Evolutionary conservation across 2,329 filamentous ascomycete genomes (phyloP), one percentile per base, ranked within the genome.

Genomic region (Fusarium metavorans): DNA sequence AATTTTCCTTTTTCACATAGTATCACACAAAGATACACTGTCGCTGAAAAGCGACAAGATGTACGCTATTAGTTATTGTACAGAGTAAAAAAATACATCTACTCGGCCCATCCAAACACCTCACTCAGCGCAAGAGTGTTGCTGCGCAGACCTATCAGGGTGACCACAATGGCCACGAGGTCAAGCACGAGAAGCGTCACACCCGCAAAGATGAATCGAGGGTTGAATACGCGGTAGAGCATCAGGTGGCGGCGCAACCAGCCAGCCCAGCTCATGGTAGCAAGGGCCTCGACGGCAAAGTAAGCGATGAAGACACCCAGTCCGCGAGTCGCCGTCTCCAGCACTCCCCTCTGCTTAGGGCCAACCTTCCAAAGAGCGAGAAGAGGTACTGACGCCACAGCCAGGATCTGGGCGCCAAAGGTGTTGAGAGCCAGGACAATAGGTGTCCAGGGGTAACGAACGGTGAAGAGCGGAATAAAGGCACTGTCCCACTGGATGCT

Each of bases 401-500:
- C 94, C 1, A 98, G 86, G 68, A 98, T 95, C 81, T 97, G 96
- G 0, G 94, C 93, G 10, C 93, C 95, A 77, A 97, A 98, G 1
- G 93, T 95, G 85, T 98, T 99, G 70, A 97, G 88, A 2, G 91
- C 85, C 39, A 99, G 91, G 27, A 97, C 87, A 3, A 98, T 80
- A 0, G 95, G 95, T 0, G 92, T 93, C 94, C 94, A 98, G 1
- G 97, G 97, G 83, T 99, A 98, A 67, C 90, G 90, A 73, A 99
- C 90, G 7, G 90, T 91, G 68, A 92, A 91, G 9, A 98, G 88
- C 0, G 96, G 94, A 75, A 99, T 94, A 84, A 99, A 99, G 4
- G 95, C 96, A 23, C 91, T 90, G 84, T 99, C 97, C 97, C 97
- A 99, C 81, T 99, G 97, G 80, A 99, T 96, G 75, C 92, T 94